Base-by-base conservation (phyloP, 345 rosid species). In the Gossypium bickii region DNA sequence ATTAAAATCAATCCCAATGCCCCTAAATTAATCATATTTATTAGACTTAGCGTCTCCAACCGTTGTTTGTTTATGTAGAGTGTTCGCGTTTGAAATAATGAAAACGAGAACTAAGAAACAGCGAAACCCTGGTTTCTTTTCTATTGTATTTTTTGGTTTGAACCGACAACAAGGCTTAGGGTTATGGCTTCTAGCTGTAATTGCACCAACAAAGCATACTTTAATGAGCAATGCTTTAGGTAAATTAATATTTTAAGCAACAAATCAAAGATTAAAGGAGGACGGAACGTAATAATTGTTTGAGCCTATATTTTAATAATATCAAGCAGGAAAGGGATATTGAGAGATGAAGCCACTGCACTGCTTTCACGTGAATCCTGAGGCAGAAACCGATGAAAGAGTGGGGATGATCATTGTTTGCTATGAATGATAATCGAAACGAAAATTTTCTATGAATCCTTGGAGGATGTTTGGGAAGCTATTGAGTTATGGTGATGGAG, bases 151-250 rank as follows among this genome's bases (percentile, higher is more conserved):
- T 45, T 45, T 45, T 0, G 12, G 49, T 51, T 48, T 16, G 15
- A 51, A 51, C n/a, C 38, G 17, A 25, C 64, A 59, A 25, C 16
- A 59, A 24, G 25, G 1, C 71, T 22, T 11, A 4, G 15, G n/a
- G 55, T 67, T 67, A 22, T 67, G 71, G 71, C 20, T 45, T 67
- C 71, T 13, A 59, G 64, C 64, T 59, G 64, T 59, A 24, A 59
- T 25, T 24, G 64, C 64, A 59, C 64, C 64, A 24, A 12, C 64
- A 12, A 24, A 12, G 2, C 3, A 24, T 12, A 59, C 12, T 25
- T 59, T 59, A 59, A 25, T 59, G 17, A 12, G 17, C 12, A 59
- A 24, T 25, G 64, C 34, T 59, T 59, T 59, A 12, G 38, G 9
- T 59, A 24, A 59, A 25, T 59, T 59, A 59, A 59, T 59, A 59